Percentiles rank a stretch among this genome's conserved stretches.
Conservation (phyloP, 1,284 basidiomycete species). For the Pseudozyma pruni region DNA sequence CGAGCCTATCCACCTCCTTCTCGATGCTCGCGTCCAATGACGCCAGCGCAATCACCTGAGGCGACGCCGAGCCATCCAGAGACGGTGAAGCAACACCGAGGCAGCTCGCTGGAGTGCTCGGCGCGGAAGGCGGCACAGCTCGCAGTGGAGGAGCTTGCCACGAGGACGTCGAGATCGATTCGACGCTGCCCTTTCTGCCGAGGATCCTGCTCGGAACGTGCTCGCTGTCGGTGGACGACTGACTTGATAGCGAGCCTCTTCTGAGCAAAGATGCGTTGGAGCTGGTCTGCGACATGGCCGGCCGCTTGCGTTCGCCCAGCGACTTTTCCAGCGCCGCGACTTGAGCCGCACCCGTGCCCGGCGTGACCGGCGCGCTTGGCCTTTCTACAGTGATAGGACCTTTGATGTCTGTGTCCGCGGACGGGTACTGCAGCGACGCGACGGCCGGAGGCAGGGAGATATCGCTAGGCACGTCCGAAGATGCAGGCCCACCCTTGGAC, state of each 20-base stretch:
- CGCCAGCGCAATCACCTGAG: constrained; percentile 37
- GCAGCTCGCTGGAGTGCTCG: constrained; percentile 30
- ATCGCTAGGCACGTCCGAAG: constrained; percentile 32
- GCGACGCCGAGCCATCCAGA: constrained; percentile 38
- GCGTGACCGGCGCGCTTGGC: constrained; percentile 35
- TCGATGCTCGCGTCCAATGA: constrained; percentile 50
- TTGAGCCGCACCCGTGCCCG: constrained; percentile 37
- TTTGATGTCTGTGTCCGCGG: constrained; percentile 21
- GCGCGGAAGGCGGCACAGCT: constrained; percentile 22
- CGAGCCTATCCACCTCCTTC: constrained; percentile 61
- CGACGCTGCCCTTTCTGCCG: constrained; percentile 25
- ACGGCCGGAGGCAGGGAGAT: constrained; percentile 50
- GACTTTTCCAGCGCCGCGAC: constrained; percentile 44
- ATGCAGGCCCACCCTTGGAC: constrained; percentile 25
- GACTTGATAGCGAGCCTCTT: constrained; percentile 8
- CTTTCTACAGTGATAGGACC: constrained; percentile 39
- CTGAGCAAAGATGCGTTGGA: constrained; percentile 12
- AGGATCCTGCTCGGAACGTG: background rate
- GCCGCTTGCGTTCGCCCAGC: constrained; percentile 30
- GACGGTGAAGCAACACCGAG: constrained; percentile 13
- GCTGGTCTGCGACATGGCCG: constrained; percentile 19
- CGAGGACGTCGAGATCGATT: constrained; percentile 43
- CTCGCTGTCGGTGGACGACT: constrained; percentile 1
- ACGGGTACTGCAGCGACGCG: constrained; percentile 21
- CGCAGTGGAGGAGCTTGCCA: constrained; percentile 43